Evolutionary conservation across 257 asterid genomes (phyloP), one percentile per base, ranked within the genome.

Genomic region (Nicotiana tabacum): DNA sequence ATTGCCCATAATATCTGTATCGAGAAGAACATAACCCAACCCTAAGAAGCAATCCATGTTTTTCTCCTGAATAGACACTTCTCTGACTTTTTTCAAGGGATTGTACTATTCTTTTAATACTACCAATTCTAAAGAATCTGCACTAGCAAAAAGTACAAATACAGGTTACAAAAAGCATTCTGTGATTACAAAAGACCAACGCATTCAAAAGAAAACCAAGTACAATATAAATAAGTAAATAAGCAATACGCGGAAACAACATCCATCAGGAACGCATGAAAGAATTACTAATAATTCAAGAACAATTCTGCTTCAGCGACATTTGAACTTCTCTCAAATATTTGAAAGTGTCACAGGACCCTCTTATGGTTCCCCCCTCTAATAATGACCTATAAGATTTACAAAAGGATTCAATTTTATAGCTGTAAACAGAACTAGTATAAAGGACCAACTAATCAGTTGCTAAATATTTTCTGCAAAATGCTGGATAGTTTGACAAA

Each of bases 51-150:
- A 69, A 53, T 69, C 91, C 97, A 87, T 87, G 81, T 53, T 77
- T 85, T 43, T 84, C 88, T 33, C 84, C 83, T 48, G 83, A 82
- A 81, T 11, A 66, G 27, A 70, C 58, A 33, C 82, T 60, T 33
- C 62, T 39, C 17, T 60, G 87, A 43, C 83, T 86, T 46, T 67
- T n/a, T 60, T 30, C 30, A n/a, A 87, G 77, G 81, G 83, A 86
- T 32, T 58, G 87, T n/a, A 89, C 85, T 77, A 84, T 84, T 90
- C 89, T 88, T 82, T 79, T 78, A 76, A 86, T 68, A 81, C 76
- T 85, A 82, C 91, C 85, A 53, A 83, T 46, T 61, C 87, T 85
- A 90, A 90, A 91, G 51, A 90, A 90, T 87, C 97, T 91, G 91
- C 86, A 80, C 32, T 51, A 81, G 27, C 46, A 66, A 66, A 58